phyloP scores from a whole-genome alignment of 306 rosid species.

The Vigna unguiculata region DNA sequence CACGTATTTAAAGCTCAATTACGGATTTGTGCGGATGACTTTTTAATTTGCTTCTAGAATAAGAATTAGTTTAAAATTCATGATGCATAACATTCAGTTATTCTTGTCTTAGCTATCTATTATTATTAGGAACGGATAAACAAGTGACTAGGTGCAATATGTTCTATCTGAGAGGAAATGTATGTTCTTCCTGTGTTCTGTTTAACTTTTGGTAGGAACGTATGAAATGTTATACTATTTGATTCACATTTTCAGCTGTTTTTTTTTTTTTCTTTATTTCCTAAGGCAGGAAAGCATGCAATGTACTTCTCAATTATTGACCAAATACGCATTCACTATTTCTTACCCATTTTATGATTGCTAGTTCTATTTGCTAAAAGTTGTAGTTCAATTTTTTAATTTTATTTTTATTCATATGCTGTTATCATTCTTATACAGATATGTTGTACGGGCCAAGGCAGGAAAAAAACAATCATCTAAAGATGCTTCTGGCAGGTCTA shows the following conservation, averaged over 20 bases:
- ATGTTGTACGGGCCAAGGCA: conserved; percentile 94
- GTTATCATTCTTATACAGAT: conserved; percentile 58
- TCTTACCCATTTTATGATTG: conserved; percentile 8
- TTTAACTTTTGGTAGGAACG: not conserved
- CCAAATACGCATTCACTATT: not conserved
- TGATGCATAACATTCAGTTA: not conserved
- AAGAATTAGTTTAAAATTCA: conserved; percentile 6
- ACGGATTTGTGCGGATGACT: conserved; percentile 18
- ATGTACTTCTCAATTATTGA: conserved; percentile 12
- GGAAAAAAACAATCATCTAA: conserved; percentile 93
- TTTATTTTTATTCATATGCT: conserved; percentile 28
- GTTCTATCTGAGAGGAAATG: not conserved
- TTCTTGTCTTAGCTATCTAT: not conserved
- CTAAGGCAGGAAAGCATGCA: not conserved
- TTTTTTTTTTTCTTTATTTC: not conserved
- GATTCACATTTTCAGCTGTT: conserved; percentile 15
- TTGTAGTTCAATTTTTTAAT: conserved; percentile 14
- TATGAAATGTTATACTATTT: conserved; percentile 1
- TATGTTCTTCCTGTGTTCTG: not conserved
- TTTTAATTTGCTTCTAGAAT: conserved; percentile 1
- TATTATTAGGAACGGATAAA: not conserved
- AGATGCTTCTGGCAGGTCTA: conserved; percentile 84
- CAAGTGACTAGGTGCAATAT: not conserved
- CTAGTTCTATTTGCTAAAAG: not conserved
- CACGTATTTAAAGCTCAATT: not conserved